Evolutionary conservation across 2,329 filamentous ascomycete genomes (phyloP), one percentile per base, ranked within the genome.

Genomic region (Fusarium sp.): DNA sequence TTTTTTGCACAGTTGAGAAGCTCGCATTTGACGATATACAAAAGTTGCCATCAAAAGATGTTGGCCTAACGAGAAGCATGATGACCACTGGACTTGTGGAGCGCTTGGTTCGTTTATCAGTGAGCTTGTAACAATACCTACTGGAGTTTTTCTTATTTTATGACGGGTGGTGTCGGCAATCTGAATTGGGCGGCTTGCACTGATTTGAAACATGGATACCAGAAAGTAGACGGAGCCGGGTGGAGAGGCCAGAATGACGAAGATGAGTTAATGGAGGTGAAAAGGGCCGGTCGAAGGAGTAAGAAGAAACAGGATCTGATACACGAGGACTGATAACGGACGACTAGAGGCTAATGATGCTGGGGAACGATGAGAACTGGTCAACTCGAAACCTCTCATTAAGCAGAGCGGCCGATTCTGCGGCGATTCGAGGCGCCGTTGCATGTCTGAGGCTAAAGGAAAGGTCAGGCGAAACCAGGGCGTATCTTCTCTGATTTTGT

Each of bases 61-160:
- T 60, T 75, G 68, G 60, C 62, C 53, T 71, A 62, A 70, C 60
- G 60, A 64, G 63, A 64, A 70, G 71, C 67, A 74, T 70, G 60
- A 71, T 58, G 50, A 71, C 71, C 73, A 75, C 54, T 71, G 60
- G 60, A 48, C 54, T 60, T 53, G 59, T 71, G 59, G 59, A 71
- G 55, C 69, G 68, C 65, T 70, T 74, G 60, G 52, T 68, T 72
- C 67, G 59, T 67, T 62, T 70, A 72, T 70, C 62, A 72, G 64
- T 70, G 67, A 72, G 72, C 74, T 76, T 76, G 74, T 76, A 76
- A 68, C 66, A 76, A 75, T 72, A 70, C 69, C 64, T 65, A 66
- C 71, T 52, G 71, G 67, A 71, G 64, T 67, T 73, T 70, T 64
- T 57, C n/a, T 52, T 44, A 44, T 61, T 69, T 73, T 60, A 69